A percentile compares a stretch with the other conserved stretches of the same genome.
Evolutionary conservation across 768 basidiomycete genomes (phyloP).

Genomic region (Boletus edulis): DNA sequence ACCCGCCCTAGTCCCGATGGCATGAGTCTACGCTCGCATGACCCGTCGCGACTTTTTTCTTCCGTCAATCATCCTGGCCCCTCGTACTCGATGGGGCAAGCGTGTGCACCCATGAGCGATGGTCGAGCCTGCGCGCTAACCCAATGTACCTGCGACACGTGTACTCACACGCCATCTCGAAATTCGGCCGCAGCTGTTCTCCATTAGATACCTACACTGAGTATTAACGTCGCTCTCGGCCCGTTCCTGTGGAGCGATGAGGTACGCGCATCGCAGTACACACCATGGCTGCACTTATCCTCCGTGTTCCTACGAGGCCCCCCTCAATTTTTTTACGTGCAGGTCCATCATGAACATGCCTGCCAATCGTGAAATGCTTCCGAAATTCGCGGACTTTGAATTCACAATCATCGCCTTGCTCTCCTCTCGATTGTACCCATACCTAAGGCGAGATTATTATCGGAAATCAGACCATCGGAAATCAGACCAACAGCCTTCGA

Average conservation of each 20-base stretch:
- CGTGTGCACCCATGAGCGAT: slow-evolving; percentile 3
- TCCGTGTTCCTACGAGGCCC: background rate
- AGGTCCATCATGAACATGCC: slow-evolving; percentile 3
- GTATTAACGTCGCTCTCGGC: slow-evolving; percentile 4
- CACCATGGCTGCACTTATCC: slow-evolving; percentile 1
- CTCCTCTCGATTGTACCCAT: background rate
- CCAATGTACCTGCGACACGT: slow-evolving; percentile 30
- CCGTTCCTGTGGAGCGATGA: slow-evolving; percentile 15
- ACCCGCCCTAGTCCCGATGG: background rate
- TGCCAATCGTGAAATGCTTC: slow-evolving; percentile 18
- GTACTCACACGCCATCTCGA: slow-evolving; percentile 32
- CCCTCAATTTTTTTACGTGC: slow-evolving; percentile 17
- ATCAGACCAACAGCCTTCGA: slow-evolving; percentile 9
- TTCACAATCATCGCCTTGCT: background rate
- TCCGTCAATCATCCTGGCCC: background rate
- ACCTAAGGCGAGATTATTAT: slow-evolving; percentile 13
- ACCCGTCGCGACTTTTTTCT: background rate
- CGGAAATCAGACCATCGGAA: slow-evolving; percentile 3
- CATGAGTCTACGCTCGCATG: background rate
- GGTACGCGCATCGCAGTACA: background rate
- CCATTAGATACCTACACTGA: slow-evolving; percentile 12
- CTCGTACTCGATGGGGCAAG: background rate
- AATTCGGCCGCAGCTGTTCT: slow-evolving; percentile 28
- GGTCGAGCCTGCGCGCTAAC: slow-evolving; percentile 25
- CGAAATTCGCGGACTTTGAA: slow-evolving; percentile 29